Evolutionary conservation across 768 basidiomycete species (phyloP).

Genomic region (Hemileccinum impolitum): DNA sequence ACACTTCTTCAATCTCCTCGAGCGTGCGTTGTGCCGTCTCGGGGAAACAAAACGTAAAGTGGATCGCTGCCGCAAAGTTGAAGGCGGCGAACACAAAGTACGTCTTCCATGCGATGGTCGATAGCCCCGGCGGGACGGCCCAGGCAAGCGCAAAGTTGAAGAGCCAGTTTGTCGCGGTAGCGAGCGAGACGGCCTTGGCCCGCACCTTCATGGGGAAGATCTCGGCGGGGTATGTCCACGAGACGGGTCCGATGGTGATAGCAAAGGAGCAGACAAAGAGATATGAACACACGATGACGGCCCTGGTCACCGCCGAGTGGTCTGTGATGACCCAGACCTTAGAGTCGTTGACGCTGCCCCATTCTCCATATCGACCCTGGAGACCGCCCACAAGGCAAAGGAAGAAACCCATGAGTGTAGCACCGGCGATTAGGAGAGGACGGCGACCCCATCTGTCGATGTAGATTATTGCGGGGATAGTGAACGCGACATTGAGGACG

Average conservation of each 20-base stretch:
- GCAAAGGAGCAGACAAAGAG: constrained; percentile 74
- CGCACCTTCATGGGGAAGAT: constrained; percentile 67
- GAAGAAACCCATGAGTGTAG: constrained; percentile 70
- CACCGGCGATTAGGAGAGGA: constrained; percentile 67
- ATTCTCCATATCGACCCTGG: constrained; percentile 63
- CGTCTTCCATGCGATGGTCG: constrained; percentile 66
- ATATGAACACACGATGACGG: constrained; percentile 75
- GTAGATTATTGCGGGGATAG: constrained; percentile 51
- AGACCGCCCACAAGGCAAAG: constrained; percentile 75
- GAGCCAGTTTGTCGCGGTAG: constrained; percentile 50
- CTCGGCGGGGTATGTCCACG: constrained; percentile 74
- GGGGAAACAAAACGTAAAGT: constrained; percentile 77
- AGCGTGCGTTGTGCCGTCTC: constrained; percentile 71
- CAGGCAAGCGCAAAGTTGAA: constrained; percentile 76
- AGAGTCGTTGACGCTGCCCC: constrained; percentile 46
- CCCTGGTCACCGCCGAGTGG: constrained; percentile 57
- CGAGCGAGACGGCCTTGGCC: constrained; percentile 52
- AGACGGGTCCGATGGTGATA: constrained; percentile 72
- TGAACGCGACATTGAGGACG: constrained; percentile 39
- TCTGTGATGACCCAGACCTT: constrained; percentile 60
- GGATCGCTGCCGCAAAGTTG: constrained; percentile 69
- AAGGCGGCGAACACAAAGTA: constrained; percentile 79
- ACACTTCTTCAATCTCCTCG: constrained; percentile 79
- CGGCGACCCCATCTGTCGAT: constrained; percentile 80
- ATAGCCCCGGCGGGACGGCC: constrained; percentile 69